Percentiles rank a stretch among this genome's conserved stretches.
Conservation (phyloP, 345 rosid species). For the Aquilaria sinensis region DNA sequence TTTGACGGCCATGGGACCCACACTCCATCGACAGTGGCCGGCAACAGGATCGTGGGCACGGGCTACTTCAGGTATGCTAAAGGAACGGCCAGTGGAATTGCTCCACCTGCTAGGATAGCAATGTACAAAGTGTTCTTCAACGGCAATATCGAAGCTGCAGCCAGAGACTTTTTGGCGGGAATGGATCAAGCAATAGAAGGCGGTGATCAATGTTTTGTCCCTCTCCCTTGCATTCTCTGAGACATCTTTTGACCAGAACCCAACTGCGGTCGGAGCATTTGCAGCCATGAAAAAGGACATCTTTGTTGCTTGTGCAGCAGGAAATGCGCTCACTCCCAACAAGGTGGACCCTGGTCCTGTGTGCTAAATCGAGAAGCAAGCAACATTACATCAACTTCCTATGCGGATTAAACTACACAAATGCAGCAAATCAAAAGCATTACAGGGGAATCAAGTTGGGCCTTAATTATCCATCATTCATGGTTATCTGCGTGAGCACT, state of each 20-base stretch:
- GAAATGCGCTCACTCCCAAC: conserved; percentile 18
- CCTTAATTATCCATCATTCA: conserved; percentile 49
- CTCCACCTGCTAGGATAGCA: conserved; percentile 51
- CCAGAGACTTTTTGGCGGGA: conserved; percentile 37
- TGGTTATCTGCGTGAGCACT: conserved; percentile 27
- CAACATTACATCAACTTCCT: conserved; percentile 7
- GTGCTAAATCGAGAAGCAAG: not conserved
- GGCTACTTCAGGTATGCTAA: conserved; percentile 47
- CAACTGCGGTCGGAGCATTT: conserved; percentile 49
- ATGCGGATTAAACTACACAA: conserved; percentile 5
- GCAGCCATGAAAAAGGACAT: conserved; percentile 46
- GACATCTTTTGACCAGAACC: conserved; percentile 36
- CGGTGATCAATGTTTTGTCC: conserved; percentile 39
- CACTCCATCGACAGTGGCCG: conserved; percentile 44
- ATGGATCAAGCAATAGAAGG: conserved; percentile 52
- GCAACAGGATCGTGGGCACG: conserved; percentile 19
- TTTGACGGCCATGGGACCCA: conserved; percentile 44
- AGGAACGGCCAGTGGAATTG: conserved; percentile 37
- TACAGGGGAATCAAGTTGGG: conserved; percentile 28
- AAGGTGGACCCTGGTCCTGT: conserved; percentile 11
- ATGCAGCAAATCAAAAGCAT: conserved; percentile 23
- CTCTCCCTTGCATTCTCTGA: conserved; percentile 29
- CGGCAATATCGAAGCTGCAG: conserved; percentile 22
- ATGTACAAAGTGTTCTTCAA: conserved; percentile 41
- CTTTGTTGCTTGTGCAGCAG: conserved; percentile 43